phyloP scores from a whole-genome alignment of 352 stramenopile species.

The Globisporangium iwayamae region DNA sequence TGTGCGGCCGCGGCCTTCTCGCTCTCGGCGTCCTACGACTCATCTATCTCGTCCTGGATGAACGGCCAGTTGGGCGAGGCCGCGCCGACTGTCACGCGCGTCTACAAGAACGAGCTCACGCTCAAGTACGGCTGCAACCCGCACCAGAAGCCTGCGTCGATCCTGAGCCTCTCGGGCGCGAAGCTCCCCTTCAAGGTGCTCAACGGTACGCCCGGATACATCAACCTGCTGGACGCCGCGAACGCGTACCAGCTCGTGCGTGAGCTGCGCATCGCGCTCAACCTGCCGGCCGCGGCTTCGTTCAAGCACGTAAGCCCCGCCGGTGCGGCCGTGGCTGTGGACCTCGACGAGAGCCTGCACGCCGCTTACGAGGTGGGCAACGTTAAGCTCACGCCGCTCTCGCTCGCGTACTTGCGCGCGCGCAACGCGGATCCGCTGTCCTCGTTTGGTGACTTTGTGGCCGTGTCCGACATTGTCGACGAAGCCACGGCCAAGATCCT shows the following conservation, averaged over 20 bases:
- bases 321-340: conserved; percentile 95
- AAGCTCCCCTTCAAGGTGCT: conserved; percentile 87
- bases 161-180: conserved; percentile 57
- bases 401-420: conserved; percentile 97
- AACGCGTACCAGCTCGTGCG: conserved; percentile 99
- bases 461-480: conserved; percentile 97
- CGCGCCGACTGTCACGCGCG: conserved; percentile 81
- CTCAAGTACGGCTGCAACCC: conserved; percentile 99
- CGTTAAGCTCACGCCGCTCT: conserved; percentile 91
- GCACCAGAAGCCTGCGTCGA: conserved; percentile 96
- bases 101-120: conserved; percentile 94
- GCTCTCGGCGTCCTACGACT: conserved; percentile 93
- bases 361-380: conserved; percentile 94
- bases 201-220: conserved; percentile 97
- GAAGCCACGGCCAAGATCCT: conserved; percentile 97
- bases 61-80: conserved; percentile 84
- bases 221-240: conserved; percentile 98
- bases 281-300: conserved; percentile 92
- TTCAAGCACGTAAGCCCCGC: conserved; percentile 99
- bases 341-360: conserved; percentile 92
- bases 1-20: conserved; percentile 80
- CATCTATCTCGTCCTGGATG: conserved; percentile 96
- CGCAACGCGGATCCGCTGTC: conserved; percentile 99
- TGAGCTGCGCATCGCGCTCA: conserved; percentile 94
- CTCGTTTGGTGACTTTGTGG: conserved; percentile 99